Evolutionary conservation across 192 early-diverging fungal genomes (phyloP).

Genomic region (Backusella tarrabulga): DNA sequence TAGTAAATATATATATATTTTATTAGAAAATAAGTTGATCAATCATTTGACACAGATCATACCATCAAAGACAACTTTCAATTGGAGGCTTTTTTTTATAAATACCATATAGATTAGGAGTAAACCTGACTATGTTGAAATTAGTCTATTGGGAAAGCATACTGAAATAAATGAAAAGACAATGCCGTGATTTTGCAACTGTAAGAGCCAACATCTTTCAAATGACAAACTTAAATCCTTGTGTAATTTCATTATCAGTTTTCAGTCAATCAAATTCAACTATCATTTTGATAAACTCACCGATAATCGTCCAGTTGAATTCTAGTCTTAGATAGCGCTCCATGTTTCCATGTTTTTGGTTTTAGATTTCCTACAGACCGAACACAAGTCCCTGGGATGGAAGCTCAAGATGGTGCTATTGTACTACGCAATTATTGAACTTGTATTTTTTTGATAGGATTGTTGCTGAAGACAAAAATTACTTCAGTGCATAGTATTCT

Average conservation of each 20-base stretch:
- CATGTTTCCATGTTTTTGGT: neutral
- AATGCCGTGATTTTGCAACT: neutral
- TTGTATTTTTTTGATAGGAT: neutral
- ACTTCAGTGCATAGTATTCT: neutral
- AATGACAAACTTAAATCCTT: neutral
- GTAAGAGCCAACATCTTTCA: neutral
- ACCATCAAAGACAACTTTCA: neutral
- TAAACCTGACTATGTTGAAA: neutral
- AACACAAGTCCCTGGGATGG: neutral
- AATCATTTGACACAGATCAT: neutral
- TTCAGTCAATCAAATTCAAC: neutral
- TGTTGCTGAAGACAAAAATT: neutral
- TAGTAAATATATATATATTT: neutral
- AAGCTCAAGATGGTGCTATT: neutral
- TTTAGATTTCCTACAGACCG: neutral
- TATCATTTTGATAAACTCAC: slow-evolving; percentile 5
- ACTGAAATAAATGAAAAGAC: neutral
- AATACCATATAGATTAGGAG: neutral
- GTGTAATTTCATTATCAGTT: neutral
- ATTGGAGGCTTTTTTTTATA: neutral
- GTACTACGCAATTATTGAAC: neutral
- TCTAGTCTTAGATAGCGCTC: neutral
- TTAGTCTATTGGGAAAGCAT: neutral
- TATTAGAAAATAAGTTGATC: neutral
- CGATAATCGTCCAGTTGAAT: neutral